A percentile compares a stretch with the other conserved stretches of the same genome.
Conservation (phyloP, 805 yeast species). For the Cyberlindnera bimundalis region DNA sequence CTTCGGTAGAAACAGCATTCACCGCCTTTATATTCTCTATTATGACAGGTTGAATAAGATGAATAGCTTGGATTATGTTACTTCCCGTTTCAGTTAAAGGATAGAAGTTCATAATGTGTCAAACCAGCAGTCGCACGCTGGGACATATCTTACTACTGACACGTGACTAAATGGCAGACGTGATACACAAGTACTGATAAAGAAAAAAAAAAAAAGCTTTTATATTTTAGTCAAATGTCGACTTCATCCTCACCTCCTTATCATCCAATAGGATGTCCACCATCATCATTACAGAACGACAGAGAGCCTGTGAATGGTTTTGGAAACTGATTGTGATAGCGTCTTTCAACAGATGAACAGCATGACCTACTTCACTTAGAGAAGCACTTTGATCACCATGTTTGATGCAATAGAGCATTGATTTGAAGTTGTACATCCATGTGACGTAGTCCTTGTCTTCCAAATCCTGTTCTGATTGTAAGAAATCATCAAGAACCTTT, state of each 20-base stretch:
- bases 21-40: no score
- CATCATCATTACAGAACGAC: conserved; percentile 8
- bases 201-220: no score
- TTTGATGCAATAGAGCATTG: conserved; percentile 3
- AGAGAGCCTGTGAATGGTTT: conserved; percentile 8
- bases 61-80: no score
- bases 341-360: conserved; percentile 3
- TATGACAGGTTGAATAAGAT: no score
- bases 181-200: no score
- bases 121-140: no score
- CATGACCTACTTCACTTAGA: not conserved
- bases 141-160: no score
- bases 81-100: no score
- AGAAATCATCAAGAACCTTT: conserved; percentile 2
- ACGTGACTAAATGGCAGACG: no score
- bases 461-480: not conserved
- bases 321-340: conserved; percentile 9
- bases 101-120: no score
- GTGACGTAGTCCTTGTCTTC: conserved; percentile 4
- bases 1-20: conserved; percentile 12
- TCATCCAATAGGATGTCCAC: conserved; percentile 1
- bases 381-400: conserved; percentile 6
- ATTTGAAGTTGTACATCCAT: conserved; percentile 11
- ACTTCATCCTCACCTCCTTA: conserved; percentile 3
- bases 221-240: no score